phyloP scores from a whole-genome alignment of 164 flowering plant species.

The Kalanchoe fedtschenkoi region DNA sequence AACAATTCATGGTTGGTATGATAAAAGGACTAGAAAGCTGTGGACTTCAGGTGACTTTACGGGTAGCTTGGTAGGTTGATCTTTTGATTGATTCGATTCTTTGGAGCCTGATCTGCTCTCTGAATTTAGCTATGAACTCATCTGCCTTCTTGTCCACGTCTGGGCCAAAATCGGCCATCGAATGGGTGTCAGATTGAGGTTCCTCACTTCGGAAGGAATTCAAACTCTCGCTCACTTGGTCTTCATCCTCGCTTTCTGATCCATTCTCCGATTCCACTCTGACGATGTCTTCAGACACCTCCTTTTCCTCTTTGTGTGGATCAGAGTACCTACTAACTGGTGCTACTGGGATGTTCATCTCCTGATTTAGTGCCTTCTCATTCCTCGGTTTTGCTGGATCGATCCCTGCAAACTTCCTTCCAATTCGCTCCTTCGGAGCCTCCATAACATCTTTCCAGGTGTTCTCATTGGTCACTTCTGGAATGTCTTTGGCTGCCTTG shows the following conservation, averaged over 20 bases:
- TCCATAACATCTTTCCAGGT: conserved; percentile 12
- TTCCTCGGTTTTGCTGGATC: conserved; percentile 4
- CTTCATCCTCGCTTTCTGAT: conserved; percentile 24
- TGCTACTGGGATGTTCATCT: not conserved
- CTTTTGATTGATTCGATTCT: conserved; percentile 54
- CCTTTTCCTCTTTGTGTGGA: conserved; percentile 13
- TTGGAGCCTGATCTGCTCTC: conserved; percentile 92
- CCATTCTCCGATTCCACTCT: conserved; percentile 29
- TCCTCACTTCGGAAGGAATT: conserved; percentile 5
- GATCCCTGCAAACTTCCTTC: conserved; percentile 9
- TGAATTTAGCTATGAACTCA: conserved; percentile 90
- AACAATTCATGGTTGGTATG: not conserved
- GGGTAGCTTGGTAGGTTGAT: conserved; percentile 26
- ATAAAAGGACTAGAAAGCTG: not conserved
- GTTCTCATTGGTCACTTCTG: conserved; percentile 10
- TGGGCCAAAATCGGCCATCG: conserved; percentile 18
- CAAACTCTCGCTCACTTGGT: conserved; percentile 4
- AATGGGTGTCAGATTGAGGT: not conserved
- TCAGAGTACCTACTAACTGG: not conserved
- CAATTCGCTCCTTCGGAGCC: conserved; percentile 1
- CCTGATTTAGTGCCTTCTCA: not conserved
- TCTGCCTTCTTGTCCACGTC: conserved; percentile 87
- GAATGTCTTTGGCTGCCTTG: conserved; percentile 9
- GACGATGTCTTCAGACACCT: conserved; percentile 18
- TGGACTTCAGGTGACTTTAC: conserved; percentile 21